Evolutionary conservation across 2,329 filamentous ascomycete species (phyloP).

Genomic region (Microsporum canis): DNA sequence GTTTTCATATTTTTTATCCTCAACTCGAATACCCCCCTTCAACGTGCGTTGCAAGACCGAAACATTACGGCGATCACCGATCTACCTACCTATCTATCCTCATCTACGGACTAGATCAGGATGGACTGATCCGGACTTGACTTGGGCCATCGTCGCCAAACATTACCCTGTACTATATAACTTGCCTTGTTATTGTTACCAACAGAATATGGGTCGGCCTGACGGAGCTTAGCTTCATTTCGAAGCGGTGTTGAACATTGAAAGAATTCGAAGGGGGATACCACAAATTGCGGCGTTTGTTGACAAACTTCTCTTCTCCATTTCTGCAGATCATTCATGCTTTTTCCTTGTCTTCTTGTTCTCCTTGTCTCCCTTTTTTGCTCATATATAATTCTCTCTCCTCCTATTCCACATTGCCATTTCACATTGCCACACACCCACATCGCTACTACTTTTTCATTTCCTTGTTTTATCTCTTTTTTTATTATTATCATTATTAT

Average conservation of each 20-base stretch:
- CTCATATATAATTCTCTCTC: not conserved
- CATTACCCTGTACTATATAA: conserved; percentile 5
- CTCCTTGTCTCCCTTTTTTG: not conserved
- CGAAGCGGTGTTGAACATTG: conserved; percentile 4
- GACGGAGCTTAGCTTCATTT: conserved; percentile 1
- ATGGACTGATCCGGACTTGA: not conserved
- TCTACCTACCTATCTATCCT: not conserved
- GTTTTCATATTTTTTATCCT: not conserved
- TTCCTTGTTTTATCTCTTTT: not conserved
- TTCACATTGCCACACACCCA: not conserved
- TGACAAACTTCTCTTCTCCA: conserved; percentile 4
- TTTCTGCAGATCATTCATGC: not conserved
- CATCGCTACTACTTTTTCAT: not conserved
- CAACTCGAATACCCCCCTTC: not conserved
- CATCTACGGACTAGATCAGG: not conserved
- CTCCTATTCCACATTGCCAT: not conserved
- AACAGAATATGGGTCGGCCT: conserved; percentile 4
- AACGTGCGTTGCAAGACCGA: not conserved
- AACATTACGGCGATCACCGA: not conserved
- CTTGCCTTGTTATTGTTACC: conserved; percentile 1
- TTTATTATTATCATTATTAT: not conserved
- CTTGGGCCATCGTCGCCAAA: not conserved
- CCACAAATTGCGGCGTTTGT: conserved; percentile 3
- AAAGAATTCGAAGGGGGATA: not conserved
- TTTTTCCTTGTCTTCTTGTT: not conserved